phyloP scores from a whole-genome alignment of 306 rosid genomes.

The Castanea sativa region DNA sequence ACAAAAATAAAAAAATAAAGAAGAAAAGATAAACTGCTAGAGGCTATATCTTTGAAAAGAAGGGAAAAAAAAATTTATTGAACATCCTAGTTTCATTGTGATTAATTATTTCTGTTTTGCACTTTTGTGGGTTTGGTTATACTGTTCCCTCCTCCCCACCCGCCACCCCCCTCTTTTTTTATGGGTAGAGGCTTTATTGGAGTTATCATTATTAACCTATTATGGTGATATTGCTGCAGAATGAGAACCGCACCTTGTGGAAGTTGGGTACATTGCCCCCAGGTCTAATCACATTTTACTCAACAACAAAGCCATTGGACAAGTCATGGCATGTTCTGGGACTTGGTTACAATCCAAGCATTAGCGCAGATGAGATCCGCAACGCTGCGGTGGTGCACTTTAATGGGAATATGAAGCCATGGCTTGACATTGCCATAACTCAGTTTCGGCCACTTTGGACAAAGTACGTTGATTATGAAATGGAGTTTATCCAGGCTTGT shows the following conservation, averaged over 20 bases:
- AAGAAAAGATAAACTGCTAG: neutral
- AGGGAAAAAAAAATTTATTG: neutral
- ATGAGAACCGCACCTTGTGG: conserved; percentile 78
- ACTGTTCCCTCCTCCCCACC: neutral
- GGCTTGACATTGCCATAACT: conserved; percentile 89
- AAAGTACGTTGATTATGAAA: conserved; percentile 69
- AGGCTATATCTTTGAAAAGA: conserved; percentile 16
- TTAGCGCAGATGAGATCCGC: conserved; percentile 67
- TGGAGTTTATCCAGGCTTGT: conserved; percentile 84
- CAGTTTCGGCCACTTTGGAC: conserved; percentile 83
- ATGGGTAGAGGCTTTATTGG: neutral
- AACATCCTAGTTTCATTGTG: conserved; percentile 4
- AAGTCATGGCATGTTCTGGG: conserved; percentile 94
- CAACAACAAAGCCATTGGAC: conserved; percentile 78
- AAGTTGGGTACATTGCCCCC: conserved; percentile 86
- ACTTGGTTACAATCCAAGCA: conserved; percentile 87
- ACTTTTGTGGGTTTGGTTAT: neutral
- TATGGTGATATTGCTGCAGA: conserved; percentile 48
- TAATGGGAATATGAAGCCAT: conserved; percentile 88
- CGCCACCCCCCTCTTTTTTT: neutral
- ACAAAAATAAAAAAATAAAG: too few species aligned
- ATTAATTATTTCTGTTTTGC: conserved; percentile 6
- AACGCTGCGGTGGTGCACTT: conserved; percentile 90
- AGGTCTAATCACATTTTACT: conserved; percentile 73
- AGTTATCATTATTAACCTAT: neutral